Evolutionary conservation across 2,329 filamentous ascomycete genomes (phyloP), one percentile per base, ranked within the genome.

Genomic region (Alternaria sp.): DNA sequence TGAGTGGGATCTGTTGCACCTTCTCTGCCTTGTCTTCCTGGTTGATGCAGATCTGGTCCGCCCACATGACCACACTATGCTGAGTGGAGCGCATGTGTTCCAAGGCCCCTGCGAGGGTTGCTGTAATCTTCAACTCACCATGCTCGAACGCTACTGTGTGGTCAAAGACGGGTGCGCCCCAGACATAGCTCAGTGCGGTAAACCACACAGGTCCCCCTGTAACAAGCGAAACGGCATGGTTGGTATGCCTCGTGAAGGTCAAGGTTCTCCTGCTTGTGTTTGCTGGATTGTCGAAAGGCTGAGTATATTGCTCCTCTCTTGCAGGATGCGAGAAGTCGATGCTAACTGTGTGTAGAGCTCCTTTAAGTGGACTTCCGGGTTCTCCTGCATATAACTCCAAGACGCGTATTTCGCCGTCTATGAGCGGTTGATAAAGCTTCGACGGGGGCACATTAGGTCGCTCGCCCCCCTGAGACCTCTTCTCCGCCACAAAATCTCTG

Each of bases 161-260:
- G 14, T 73, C 63, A 39, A 69, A 71, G 3, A 54, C 18, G 0
- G 66, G 64, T n/a, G 61, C 18, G 3, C 68, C 70, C 70, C 71
- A 74, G 9, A 61, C 58, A 32, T 74, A 70, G 28, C 67, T 70
- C 9, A 73, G 49, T 0, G 67, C 68, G 6, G 67, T 73, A 51
- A 69, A 72, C 68, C 69, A 72, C 0, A 72, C 36, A 1, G 63
- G 59, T 6, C 43, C 57, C 5, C 58, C 59, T 7, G 55, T 58
- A 2, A 7, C 16, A 1, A 69, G 36, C 7, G 69, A 70, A 14
- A 74, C 28, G 0, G 62, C 69, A 38, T 72, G 67, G 22, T 70
- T 70, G 0, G 69, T 71, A 2, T 57, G 34, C 24, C 62, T 43
- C 1, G 47, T 63, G 14, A 26, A 67, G 9, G 39, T 58, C 26